These are phyloP conservation scores for Lunularia cruciata DNA, from an alignment of 225 moss, liverwort and hornwort genomes.

Conservation along the genomic window DNA sequence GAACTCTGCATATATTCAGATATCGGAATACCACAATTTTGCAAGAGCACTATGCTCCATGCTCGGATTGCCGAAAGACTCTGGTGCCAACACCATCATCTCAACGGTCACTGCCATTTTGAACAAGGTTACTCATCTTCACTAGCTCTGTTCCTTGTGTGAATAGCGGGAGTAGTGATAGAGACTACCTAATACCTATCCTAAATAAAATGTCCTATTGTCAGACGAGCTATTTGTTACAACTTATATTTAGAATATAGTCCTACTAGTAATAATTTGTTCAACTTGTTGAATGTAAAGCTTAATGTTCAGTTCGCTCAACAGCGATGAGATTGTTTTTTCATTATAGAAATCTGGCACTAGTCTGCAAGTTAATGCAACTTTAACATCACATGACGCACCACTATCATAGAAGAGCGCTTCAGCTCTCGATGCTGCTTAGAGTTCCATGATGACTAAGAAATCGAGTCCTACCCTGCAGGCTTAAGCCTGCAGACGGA, in stretches of 20 bases:
- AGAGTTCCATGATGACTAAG: not conserved
- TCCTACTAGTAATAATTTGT: no score
- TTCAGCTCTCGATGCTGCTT: not conserved
- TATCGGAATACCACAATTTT: constrained; percentile 88
- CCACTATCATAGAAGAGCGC: not conserved
- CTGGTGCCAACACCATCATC: constrained; percentile 75
- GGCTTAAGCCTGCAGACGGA: not conserved
- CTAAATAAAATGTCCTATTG: no score
- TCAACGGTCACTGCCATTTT: constrained; percentile 61
- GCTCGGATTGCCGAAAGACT: constrained; percentile 79
- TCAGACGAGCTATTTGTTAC: no score
- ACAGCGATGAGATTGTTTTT: no score
- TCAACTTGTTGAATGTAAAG: no score
- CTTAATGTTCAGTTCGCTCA: no score
- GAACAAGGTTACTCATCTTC: constrained; percentile 32
- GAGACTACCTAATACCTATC: no score
- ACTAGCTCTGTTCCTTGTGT: constrained; percentile 1
- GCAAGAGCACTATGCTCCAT: constrained; percentile 75
- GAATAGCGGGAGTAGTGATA: not conserved
- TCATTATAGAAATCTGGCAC: no score
- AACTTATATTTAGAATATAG: no score
- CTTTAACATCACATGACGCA: no score
- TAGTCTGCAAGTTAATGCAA: no score
- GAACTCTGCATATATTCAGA: constrained; percentile 85
- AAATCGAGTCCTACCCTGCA: not conserved